Conservation (phyloP, 495 filamentous ascomycete species). For the Xylaria telfairii region DNA sequence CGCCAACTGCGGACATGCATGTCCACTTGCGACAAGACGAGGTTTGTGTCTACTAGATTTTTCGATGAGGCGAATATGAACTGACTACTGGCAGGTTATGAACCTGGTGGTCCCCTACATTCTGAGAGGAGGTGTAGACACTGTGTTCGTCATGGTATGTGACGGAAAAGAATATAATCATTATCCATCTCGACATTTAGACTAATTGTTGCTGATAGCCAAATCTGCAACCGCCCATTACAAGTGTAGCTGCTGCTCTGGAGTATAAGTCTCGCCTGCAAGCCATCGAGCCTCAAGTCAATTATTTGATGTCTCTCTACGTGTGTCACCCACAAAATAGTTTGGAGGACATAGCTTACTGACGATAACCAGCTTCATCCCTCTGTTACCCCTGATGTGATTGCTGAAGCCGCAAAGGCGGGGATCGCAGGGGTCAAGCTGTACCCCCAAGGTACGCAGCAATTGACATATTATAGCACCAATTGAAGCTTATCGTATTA, state of each 20-base stretch:
- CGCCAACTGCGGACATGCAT: slow-evolving; percentile 68
- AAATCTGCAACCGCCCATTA: slow-evolving; percentile 75
- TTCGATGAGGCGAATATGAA: not conserved
- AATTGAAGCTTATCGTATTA: not conserved
- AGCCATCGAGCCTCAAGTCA: slow-evolving; percentile 72
- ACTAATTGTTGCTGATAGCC: slow-evolving; percentile 50
- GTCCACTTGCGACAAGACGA: slow-evolving; percentile 78
- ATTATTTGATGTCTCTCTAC: slow-evolving; percentile 89
- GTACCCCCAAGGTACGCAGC: slow-evolving; percentile 63
- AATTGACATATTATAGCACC: not conserved
- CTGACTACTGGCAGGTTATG: slow-evolving; percentile 62
- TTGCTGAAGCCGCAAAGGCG: slow-evolving; percentile 71
- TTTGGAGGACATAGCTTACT: slow-evolving; percentile 11
- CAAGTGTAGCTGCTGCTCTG: slow-evolving; percentile 73
- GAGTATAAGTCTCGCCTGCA: slow-evolving; percentile 73
- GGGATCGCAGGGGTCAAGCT: slow-evolving; percentile 73
- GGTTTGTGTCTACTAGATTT: slow-evolving; percentile 2
- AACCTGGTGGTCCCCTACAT: slow-evolving; percentile 80
- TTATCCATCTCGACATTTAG: not conserved
- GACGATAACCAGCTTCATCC: slow-evolving; percentile 55
- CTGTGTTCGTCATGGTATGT: slow-evolving; percentile 66
- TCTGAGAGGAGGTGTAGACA: slow-evolving; percentile 71
- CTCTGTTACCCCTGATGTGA: slow-evolving; percentile 76
- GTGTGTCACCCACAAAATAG: slow-evolving; percentile 30
- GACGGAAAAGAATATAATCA: slow-evolving; percentile 17